Evolutionary conservation across 805 yeast species (phyloP).

Genomic region (Clavispora carvajalis): DNA sequence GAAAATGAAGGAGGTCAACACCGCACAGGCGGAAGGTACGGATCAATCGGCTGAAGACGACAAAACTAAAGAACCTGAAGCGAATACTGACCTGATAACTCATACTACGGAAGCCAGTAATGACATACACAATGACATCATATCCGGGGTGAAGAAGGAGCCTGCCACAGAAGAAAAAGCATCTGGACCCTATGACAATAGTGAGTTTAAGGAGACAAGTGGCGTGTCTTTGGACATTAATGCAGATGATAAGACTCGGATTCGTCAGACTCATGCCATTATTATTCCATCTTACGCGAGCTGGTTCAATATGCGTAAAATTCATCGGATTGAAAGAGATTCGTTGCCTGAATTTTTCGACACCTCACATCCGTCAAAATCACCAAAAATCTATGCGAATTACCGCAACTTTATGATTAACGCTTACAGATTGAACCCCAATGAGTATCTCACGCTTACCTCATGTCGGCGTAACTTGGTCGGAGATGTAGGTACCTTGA

Average conservation of each 20-base stretch:
- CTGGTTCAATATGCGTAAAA: constrained; percentile 74
- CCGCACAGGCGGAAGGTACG: too few species aligned
- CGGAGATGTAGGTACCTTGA: constrained; percentile 85
- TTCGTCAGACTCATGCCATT: constrained; percentile 72
- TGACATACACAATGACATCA: not conserved
- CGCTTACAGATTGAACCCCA: constrained; percentile 82
- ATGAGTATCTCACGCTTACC: constrained; percentile 83
- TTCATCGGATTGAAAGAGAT: constrained; percentile 74
- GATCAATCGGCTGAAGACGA: too few species aligned
- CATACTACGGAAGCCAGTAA: not conserved
- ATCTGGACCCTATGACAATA: not conserved
- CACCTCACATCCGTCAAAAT: constrained; percentile 65
- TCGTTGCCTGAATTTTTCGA: constrained; percentile 86
- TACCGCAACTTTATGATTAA: constrained; percentile 87
- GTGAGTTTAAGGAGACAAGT: not conserved
- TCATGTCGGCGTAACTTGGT: constrained; percentile 87
- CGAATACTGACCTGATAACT: not conserved
- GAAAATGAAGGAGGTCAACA: too few species aligned
- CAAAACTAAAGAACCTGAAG: not conserved
- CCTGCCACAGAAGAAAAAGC: not conserved
- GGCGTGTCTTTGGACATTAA: constrained; percentile 1
- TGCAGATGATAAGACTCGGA: constrained; percentile 12
- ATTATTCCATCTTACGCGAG: constrained; percentile 82
- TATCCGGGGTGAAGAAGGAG: constrained; percentile 1
- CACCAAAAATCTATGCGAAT: constrained; percentile 73